Percentiles rank a stretch among this genome's conserved stretches.
These are phyloP conservation scores for bread wheat (Triticum aestivum) DNA, from an alignment of 176 grass and related monocot species.

Conservation along the genomic window DNA sequence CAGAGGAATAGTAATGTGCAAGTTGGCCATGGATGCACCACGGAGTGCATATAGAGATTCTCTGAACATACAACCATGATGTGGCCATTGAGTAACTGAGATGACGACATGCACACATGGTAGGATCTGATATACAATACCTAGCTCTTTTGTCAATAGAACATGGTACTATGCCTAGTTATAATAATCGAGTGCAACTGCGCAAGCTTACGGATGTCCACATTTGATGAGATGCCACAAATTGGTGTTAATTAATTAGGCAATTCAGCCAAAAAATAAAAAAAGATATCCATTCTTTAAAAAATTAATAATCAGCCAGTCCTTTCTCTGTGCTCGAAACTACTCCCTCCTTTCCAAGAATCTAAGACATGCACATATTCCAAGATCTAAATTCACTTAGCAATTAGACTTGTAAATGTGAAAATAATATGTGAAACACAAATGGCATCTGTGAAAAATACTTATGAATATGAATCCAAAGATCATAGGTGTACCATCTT, in stretches of 20 bases:
- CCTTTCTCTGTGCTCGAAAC: neutral
- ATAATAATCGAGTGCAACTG: neutral
- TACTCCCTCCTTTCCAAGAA: neutral
- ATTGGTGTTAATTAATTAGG: neutral
- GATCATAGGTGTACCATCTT: neutral
- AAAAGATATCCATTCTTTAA: neutral
- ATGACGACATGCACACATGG: constrained; percentile 26
- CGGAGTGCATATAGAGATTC: neutral
- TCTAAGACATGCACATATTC: neutral
- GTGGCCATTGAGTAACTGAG: neutral
- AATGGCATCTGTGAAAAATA: neutral
- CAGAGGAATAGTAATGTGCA: neutral
- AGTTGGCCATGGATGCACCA: neutral
- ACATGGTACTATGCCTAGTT: neutral
- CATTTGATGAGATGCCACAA: neutral
- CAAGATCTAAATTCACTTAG: neutral
- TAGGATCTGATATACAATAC: constrained; percentile 16
- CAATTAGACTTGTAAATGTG: too few species aligned
- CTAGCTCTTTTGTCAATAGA: neutral
- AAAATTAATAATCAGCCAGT: neutral
- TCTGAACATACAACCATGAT: neutral
- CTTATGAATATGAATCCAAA: neutral
- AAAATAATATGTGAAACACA: too few species aligned
- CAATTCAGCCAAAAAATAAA: neutral
- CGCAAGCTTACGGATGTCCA: neutral